phyloP scores from a whole-genome alignment of 2,329 filamentous ascomycete species.

The Ophiobolus disseminans region DNA sequence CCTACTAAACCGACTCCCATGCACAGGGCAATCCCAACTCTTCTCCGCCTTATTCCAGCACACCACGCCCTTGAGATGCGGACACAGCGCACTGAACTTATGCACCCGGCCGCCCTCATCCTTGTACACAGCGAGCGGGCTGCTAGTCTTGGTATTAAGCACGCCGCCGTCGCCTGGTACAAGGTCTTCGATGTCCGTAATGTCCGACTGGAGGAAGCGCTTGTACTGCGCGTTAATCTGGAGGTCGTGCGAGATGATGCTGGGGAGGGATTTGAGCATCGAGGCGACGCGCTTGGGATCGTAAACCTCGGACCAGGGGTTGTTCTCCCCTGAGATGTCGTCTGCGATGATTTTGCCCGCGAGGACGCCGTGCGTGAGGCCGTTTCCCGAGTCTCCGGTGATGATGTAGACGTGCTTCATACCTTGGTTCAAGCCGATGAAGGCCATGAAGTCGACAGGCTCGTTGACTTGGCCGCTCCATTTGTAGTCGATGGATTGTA shows the following conservation, averaged over 20 bases:
- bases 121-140: slow-evolving; percentile 63
- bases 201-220: slow-evolving; percentile 61
- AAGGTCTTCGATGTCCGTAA: slow-evolving; percentile 64
- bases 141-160: slow-evolving; percentile 56
- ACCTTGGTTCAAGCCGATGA: slow-evolving; percentile 64
- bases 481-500: slow-evolving; percentile 59
- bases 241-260: slow-evolving; percentile 59
- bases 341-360: slow-evolving; percentile 62
- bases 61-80: slow-evolving; percentile 63
- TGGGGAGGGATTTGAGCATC: slow-evolving; percentile 54
- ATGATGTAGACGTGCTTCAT: slow-evolving; percentile 60
- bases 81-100: slow-evolving; percentile 62
- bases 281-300: slow-evolving; percentile 57
- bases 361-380: slow-evolving; percentile 63
- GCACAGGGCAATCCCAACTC: slow-evolving; percentile 59
- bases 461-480: slow-evolving; percentile 67
- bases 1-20: slow-evolving; percentile 53
- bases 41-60: slow-evolving; percentile 60
- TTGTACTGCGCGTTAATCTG: slow-evolving; percentile 66
- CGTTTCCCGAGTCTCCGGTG: slow-evolving; percentile 65
- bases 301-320: slow-evolving; percentile 60
- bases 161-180: slow-evolving; percentile 59
- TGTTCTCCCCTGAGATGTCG: slow-evolving; percentile 58
- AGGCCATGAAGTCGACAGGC: slow-evolving; percentile 62
- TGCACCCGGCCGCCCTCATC: slow-evolving; percentile 60